phyloP scores from a whole-genome alignment of 345 rosid genomes.

The Eucalyptus sp. region DNA sequence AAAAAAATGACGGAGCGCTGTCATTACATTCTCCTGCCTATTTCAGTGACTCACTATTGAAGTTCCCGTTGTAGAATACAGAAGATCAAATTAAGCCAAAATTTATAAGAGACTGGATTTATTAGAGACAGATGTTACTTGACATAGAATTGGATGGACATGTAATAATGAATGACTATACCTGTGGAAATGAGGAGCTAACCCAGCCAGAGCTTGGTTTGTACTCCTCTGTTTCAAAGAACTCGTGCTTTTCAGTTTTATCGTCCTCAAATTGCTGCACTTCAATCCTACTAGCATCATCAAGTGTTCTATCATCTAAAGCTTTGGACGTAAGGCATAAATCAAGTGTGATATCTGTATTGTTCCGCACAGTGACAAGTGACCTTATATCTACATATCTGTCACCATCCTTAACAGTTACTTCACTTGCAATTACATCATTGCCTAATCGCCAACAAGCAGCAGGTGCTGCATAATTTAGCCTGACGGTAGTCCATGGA shows the following conservation, averaged over 20 bases:
- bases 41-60: neutral
- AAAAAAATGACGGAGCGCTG: neutral
- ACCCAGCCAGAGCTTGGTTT: slow-evolving; percentile 41
- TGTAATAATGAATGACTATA: neutral
- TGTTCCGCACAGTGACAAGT: slow-evolving; percentile 68
- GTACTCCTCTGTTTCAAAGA: slow-evolving; percentile 39
- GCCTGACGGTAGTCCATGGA: slow-evolving; percentile 95
- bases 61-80: neutral
- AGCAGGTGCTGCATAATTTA: slow-evolving; percentile 96
- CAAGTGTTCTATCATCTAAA: slow-evolving; percentile 4
- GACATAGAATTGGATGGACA: neutral
- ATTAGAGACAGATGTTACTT: neutral
- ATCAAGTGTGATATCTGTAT: slow-evolving; percentile 56
- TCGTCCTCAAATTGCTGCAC: slow-evolving; percentile 8
- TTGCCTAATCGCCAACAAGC: slow-evolving; percentile 93
- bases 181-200: slow-evolving; percentile 8
- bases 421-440: slow-evolving; percentile 94
- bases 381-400: slow-evolving; percentile 83
- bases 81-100: neutral
- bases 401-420: slow-evolving; percentile 66
- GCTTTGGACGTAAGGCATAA: slow-evolving; percentile 49
- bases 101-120: neutral
- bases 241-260: slow-evolving; percentile 21
- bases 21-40: neutral
- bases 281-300: slow-evolving; percentile 12